Evolutionary conservation across 805 yeast genomes (phyloP), one percentile per base, ranked within the genome.

Genomic region (Saccharomycopsis sp.): DNA sequence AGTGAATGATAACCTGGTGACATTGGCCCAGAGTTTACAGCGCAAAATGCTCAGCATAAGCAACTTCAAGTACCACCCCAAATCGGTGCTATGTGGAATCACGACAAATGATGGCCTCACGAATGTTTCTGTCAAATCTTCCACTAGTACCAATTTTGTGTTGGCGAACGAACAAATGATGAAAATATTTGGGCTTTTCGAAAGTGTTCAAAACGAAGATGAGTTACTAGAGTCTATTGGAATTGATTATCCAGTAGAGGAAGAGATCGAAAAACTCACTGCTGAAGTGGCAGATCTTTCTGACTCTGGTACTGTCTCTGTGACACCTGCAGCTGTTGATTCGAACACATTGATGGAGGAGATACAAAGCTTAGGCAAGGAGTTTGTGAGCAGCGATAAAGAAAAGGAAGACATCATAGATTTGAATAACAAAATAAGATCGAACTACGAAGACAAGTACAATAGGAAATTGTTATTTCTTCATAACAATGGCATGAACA

Each of bases 21-120:
- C 48, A 5, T 44, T 44, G 21, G 21, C 48, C 4, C 48, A 44
- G 21, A 44, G 7, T 5, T 44, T 44, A 44, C 48, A 44, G 12
- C 18, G 21, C 18, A 44, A 44, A 12, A 44, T 44, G 48, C 12
- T 44, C 8, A 44, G 48, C 48, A 44, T 44, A 4, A 44, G 48
- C 16, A 52, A 54, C 16, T 60, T 60, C 40, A 18, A 29, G 15
- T 46, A 60, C 34, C 63, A 60, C 29, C 63, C 63, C 18, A 52
- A 50, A 18, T 55, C 61, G 2, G 61, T 60, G 51, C 34, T 60
- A 8, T 29, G 55, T 24, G 61, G 60, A 14, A 53, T 58, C 16
- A 59, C 62, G 7, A 41, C 53, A 15, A 51, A 55, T 21, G 57
- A 52, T 4, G 63, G 63, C 12, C 20, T 60, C 12, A 37, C 61